Evolutionary conservation across 169 alveolate genomes (phyloP).

Genomic region (Eimeria falciformis): DNA sequence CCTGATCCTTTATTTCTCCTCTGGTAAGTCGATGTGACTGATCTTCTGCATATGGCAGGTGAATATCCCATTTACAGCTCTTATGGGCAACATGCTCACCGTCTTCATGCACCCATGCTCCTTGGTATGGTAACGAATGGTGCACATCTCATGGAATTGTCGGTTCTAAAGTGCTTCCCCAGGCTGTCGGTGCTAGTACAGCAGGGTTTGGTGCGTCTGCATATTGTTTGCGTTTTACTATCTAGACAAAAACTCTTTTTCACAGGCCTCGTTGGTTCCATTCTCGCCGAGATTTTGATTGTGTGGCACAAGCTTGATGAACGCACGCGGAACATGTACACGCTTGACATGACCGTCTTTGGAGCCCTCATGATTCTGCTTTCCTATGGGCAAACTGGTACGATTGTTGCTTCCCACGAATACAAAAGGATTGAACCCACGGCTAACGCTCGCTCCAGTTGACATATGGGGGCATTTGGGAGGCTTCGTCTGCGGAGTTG

Average conservation of each 20-base stretch:
- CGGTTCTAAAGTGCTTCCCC: not conserved
- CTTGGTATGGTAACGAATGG: conserved; percentile 33
- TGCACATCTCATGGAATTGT: not conserved
- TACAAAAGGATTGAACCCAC: not conserved
- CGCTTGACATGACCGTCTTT: conserved; percentile 47
- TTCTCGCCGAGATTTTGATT: conserved; percentile 64
- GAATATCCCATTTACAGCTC: conserved; percentile 23
- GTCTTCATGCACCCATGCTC: conserved; percentile 73
- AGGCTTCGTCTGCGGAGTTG: conserved; percentile 75
- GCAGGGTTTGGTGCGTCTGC: conserved; percentile 69
- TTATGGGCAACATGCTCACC: conserved; percentile 70
- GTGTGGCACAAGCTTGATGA: conserved; percentile 75
- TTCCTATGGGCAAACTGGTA: conserved; percentile 74
- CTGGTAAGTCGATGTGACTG: conserved; percentile 24
- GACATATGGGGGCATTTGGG: conserved; percentile 73
- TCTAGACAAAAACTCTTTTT: not conserved
- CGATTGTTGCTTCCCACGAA: not conserved
- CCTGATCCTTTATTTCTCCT: conserved; percentile 63
- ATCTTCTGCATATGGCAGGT: not conserved
- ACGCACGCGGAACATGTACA: conserved; percentile 39
- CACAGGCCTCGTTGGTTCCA: conserved; percentile 65
- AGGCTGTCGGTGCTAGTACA: conserved; percentile 76
- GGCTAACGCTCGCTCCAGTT: not conserved
- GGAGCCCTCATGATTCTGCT: conserved; percentile 65
- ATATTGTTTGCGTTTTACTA: not conserved